Evolutionary conservation across 768 basidiomycete species (phyloP).

Genomic region (Boletus subcaerulescens): DNA sequence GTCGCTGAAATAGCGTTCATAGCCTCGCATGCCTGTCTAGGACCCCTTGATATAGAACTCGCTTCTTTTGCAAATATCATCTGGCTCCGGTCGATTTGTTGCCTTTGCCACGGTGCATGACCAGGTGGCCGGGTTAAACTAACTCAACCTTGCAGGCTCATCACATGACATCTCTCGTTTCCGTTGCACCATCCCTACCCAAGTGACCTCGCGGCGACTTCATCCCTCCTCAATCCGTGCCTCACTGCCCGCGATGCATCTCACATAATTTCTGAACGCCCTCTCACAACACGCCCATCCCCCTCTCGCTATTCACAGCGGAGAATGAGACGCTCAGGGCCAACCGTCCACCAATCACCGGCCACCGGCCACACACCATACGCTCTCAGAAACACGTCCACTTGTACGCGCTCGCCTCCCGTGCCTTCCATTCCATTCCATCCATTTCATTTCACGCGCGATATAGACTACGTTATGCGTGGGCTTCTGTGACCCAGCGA

Average conservation of each 20-base stretch:
- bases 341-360: background rate
- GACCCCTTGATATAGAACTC: background rate
- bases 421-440: slow-evolving; percentile 13
- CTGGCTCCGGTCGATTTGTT: slow-evolving; percentile 2
- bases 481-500: slow-evolving; percentile 12
- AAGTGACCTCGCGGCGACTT: slow-evolving; percentile 1
- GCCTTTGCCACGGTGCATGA: background rate
- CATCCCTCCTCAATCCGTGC: background rate
- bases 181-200: background rate
- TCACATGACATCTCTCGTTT: background rate
- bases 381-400: background rate
- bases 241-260: background rate
- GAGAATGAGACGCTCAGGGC: background rate
- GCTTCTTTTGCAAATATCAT: background rate
- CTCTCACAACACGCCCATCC: background rate
- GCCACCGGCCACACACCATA: background rate
- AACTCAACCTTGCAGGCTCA: background rate
- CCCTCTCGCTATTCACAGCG: background rate
- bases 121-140: background rate
- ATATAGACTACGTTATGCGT: background rate
- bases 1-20: background rate
- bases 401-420: background rate
- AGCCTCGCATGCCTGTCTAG: background rate
- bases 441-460: slow-evolving; percentile 2
- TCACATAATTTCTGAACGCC: background rate